Evolutionary conservation across 768 basidiomycete species (phyloP), one percentile per base, ranked within the genome.

Genomic region (Tricholoma hemisulphureum): DNA sequence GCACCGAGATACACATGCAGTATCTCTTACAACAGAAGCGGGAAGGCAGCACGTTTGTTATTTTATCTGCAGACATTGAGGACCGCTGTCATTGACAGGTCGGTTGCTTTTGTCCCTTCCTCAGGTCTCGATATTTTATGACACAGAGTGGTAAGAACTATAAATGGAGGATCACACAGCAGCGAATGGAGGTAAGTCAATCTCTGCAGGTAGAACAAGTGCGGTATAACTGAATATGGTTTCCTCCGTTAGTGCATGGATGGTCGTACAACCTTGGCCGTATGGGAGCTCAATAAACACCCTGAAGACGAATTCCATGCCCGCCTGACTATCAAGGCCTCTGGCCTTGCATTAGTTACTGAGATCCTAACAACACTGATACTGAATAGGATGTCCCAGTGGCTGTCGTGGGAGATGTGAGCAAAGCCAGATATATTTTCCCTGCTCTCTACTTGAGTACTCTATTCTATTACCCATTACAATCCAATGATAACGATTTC

Each of bases 301-400:
- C 81, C 85, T 14, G 76, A 79, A 37, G 82, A 84, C 57, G 77
- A 83, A 14, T 83, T 80, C 70, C 74, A 78, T 59, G 89, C 88
- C 4, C 77, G 79, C 51, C 73, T 91, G 51, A 83, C 80, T 16
- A 75, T 93, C 66, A 81, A 75, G 61, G 75, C 80, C 11, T 71
- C 81, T 28, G 86, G 82, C 41, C 78, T 91, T 54, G 70, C 79
- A 21, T 67, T 89, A 58, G 78, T 89, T 56, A 93, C 90, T 8
- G 91, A 93, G 69, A 83, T 93, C 62, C 69, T 92, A 63, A 87
- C 90, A 9, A 89, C 88, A 3, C 80, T 93, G 55, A 79, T 81
- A 51, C 76, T 93, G 51, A 89, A 89, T 67, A 84, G 87, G 29
- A 88, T 91, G 79, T 81, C 87, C 24, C 77, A 79, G 58, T 73